Evolutionary conservation across 2,329 filamentous ascomycete genomes (phyloP).

Genomic region (Pseudogymnoascus sp.): DNA sequence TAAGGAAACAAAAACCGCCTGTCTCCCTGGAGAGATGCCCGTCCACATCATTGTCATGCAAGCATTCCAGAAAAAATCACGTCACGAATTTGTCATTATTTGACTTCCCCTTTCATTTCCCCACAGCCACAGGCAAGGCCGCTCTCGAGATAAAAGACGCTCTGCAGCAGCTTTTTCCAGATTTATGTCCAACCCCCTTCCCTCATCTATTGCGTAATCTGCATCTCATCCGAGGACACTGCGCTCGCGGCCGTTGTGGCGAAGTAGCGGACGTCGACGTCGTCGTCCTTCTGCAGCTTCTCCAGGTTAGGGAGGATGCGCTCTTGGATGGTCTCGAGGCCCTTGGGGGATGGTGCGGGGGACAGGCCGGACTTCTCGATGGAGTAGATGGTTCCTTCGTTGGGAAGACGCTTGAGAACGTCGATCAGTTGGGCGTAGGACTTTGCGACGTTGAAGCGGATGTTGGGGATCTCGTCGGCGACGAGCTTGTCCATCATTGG

Average conservation of each 20-base stretch:
- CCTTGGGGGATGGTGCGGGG: conserved; percentile 57
- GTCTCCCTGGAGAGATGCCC: neutral
- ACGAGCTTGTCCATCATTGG: conserved; percentile 95
- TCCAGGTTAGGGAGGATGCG: conserved; percentile 82
- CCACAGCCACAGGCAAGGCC: conserved; percentile 15
- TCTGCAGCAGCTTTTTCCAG: conserved; percentile 16
- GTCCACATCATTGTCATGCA: conserved; percentile 8
- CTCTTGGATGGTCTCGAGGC: conserved; percentile 73
- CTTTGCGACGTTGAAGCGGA: conserved; percentile 98
- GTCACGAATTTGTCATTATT: conserved; percentile 17
- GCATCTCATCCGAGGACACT: conserved; percentile 43
- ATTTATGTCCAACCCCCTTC: conserved; percentile 2
- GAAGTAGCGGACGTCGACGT: conserved; percentile 97
- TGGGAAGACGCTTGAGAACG: conserved; percentile 84
- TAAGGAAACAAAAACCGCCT: conserved; percentile 6
- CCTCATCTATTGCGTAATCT: conserved; percentile 38
- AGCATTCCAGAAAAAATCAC: conserved; percentile 7
- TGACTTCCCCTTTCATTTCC: conserved; percentile 11
- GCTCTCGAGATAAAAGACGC: neutral
- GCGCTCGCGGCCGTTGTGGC: conserved; percentile 73
- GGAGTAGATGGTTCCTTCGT: conserved; percentile 76
- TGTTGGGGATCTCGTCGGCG: conserved; percentile 92
- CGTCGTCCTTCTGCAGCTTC: conserved; percentile 93
- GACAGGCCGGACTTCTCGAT: conserved; percentile 68
- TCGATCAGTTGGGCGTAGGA: conserved; percentile 86